Evolutionary conservation across 2,329 filamentous ascomycete species (phyloP), one percentile per base, ranked within the genome.

Genomic region (Plectosphaerella cucumerina): DNA sequence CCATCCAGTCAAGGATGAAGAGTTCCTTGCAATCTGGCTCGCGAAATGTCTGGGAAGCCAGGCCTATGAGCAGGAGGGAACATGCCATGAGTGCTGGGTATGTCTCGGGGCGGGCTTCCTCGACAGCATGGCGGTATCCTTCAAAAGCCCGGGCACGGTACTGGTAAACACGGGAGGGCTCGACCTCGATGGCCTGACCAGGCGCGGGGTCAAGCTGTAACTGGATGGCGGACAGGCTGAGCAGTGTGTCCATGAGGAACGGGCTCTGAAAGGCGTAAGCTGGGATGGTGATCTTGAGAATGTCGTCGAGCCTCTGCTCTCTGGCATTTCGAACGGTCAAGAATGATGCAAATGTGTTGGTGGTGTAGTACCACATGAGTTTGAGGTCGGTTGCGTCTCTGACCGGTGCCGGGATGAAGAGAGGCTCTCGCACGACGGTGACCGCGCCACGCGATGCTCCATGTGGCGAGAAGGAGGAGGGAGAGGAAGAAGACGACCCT

Each of bases 1-100:
- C 58, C 64, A 82, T 76, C 78, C 80, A 83, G 59, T 81, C 73
- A 43, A 81, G 61, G 26, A 82, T 72, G 57, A 75, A 80, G 2
- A 82, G 67, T 2, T 71, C 69, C 43, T 66, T 69, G 17, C 62
- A 62, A 45, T 74, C 67, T 0, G 66, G 61, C n/a, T 78, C 74
- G 4, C 77, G 71, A 59, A 82, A 81, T 48, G 65, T 66, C 49
- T 79, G 69, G 5, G 76, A 76, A 10, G 76, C 74, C 5, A 81
- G 63, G 6, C 71, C 77, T 22, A 73, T 74, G 52, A 81, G 69
- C 15, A 83, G 60, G 8, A 82, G 66, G 2, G 79, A 80, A 51
- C 72, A 72, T 34, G 72, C 72, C 35, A 82, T 61, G 10, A 83
- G 62, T n/a, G 77, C 77, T 0, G 76, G 72, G 43, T 65, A 80